Base-by-base conservation (phyloP, 306 rosid species). In the Alnus rubra region DNA sequence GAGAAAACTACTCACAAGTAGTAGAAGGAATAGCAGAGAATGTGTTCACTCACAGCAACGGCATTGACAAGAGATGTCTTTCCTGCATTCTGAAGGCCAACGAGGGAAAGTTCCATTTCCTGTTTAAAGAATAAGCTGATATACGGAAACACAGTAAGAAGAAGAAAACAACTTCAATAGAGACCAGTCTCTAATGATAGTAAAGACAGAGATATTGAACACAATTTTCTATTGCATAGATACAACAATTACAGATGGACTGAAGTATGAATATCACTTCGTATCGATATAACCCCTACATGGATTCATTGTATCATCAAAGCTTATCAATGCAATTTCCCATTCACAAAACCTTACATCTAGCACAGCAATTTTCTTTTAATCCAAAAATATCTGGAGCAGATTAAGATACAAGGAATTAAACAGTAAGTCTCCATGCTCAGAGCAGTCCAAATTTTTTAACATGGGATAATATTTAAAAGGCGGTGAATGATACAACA, bases 11-110 rank as follows among this genome's bases (percentile, higher is more conserved):
- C 23, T 12, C 75, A 35, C 71, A 56, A 54, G 45, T 31, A 80
- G 23, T 39, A 74, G 19, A 72, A 69, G 13, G 30, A 56, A 59
- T 47, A 63, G 53, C 50, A 44, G 65, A 45, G 67, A 18, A 87
- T 79, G 78, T 50, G 58, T 53, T 74, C 10, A 91, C 98, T 92
- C 90, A 95, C 98, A 74, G 98, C 98, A 84, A 95, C 85, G 72
- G 92, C 44, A 83, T 94, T 94, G 44, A 94, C 90, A 87, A 94
- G 98, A 74, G 94, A 90, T 50, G 99, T 88, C 79, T 95, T 93
- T 68, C 98, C 98, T 12, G 98, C 99, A 88, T 95, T 93, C 84
- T 95, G 99, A 82, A 95, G 99, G 73, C 99, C 99, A 9, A 93
- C 89, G 33, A 95, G 90, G 30, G 97, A 93, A 81, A 95, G 98